Base-by-base conservation (phyloP, 306 rosid genomes). In the Prunus fruticosa region DNA sequence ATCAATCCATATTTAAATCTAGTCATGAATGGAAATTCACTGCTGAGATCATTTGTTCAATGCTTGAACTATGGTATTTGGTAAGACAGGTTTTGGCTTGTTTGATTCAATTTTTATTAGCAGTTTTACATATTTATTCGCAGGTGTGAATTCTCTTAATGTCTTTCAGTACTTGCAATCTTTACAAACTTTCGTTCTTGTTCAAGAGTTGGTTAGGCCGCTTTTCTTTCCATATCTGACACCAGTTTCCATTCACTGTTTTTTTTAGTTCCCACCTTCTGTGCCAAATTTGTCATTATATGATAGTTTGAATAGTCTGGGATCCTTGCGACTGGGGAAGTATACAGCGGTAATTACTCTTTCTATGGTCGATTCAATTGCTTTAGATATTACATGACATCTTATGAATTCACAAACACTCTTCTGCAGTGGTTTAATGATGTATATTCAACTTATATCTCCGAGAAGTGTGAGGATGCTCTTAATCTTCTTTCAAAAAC, bases 381-480 rank as follows among this genome's bases (percentile, higher is more conserved):
- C 64, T 57, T 30, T 82, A 65, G 57, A 66, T 52, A 72, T 77
- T 76, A 54, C 53, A 61, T 71, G 18, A 47, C 46, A 74, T 80
- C 75, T 81, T 66, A 71, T 64, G 64, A 74, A 52, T 58, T 68
- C 80, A 45, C 77, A 9, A 58, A 72, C 78, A 50, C 80, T 79
- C 72, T 70, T 64, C 66, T 77, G 82, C 89, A 94, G 96, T 94
- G 98, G 98, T 92, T 92, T 84, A 90, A 89, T 84, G 93, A 91
- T 18, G 98, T 94, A 7, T 65, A 82, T 75, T 90, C 97, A 18
- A 87, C 91, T 78, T 91, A 92, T 75, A 84, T 94, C 76, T 92
- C 95, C 72, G 89, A 87, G 79, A 89, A 80, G 80, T 84, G 97
- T 80, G 97, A 90, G 74, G 97, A 94, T 76, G 90, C 87, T 83